These are phyloP conservation scores for Trichosporon asahii DNA, from an alignment of 1,284 basidiomycete genomes.

Conservation along the genomic window DNA sequence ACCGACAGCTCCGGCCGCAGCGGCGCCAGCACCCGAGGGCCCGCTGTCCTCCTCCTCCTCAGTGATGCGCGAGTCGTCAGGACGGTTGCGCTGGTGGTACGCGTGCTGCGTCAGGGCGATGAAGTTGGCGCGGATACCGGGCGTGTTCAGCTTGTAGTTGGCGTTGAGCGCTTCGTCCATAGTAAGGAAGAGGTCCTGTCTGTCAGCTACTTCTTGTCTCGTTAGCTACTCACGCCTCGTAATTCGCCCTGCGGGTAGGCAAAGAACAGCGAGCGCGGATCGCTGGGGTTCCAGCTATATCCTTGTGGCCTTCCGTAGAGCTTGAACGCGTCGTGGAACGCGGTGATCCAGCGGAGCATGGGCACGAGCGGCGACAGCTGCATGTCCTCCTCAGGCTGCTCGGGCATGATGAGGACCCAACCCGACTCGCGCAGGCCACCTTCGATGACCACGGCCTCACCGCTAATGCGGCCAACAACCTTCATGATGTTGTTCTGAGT, in stretches of 20 bases:
- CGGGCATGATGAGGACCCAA: conserved; percentile 85
- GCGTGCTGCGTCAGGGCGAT: conserved; percentile 61
- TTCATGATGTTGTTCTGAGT: conserved; percentile 82
- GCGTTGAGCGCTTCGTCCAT: conserved; percentile 74
- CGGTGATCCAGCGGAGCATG: conserved; percentile 92
- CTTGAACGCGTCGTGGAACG: conserved; percentile 77
- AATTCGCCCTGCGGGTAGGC: conserved; percentile 45
- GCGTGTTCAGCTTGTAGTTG: conserved; percentile 68
- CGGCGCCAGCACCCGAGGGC: background rate
- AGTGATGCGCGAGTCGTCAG: conserved; percentile 15
- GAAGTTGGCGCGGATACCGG: conserved; percentile 63
- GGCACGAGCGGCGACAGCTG: conserved; percentile 57
- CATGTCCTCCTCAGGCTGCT: conserved; percentile 42
- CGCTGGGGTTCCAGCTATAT: conserved; percentile 82
- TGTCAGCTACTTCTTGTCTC: background rate
- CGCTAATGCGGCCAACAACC: conserved; percentile 73
- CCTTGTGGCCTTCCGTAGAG: conserved; percentile 75
- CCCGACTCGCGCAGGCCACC: conserved; percentile 61
- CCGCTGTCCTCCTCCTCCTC: conserved; percentile 13
- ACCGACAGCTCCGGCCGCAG: background rate
- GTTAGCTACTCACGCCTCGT: conserved; percentile 34
- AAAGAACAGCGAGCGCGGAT: conserved; percentile 56
- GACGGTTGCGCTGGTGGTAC: background rate
- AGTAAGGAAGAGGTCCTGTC: conserved; percentile 78
- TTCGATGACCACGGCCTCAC: conserved; percentile 62